Evolutionary conservation across 2,329 filamentous ascomycete species (phyloP), one percentile per base, ranked within the genome.

Genomic region (Hypoxylon sp.): DNA sequence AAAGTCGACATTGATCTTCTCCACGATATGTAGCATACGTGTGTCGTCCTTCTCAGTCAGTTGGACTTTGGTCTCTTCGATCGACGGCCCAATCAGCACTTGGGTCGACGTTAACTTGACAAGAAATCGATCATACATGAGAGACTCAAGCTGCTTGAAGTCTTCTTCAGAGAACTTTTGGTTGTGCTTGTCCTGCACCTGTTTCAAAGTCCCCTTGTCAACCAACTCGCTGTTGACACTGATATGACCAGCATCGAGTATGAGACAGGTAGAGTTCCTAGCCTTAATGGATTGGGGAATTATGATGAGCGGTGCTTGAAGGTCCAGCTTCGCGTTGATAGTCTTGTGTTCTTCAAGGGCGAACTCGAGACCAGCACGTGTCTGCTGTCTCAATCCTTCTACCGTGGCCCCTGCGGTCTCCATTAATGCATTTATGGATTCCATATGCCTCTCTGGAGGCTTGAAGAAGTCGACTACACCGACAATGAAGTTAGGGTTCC

Each of bases 111-210:
- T 88, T 19, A 99, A 78, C 67, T 96, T 96, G 62, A 99, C 83
- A 30, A 91, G 78, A 70, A 99, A 99, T 46, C 91, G 94, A 78
- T 99, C 94, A 67, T 99, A 99, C 89, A 99, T 96, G 63, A 96
- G 79, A 11, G 88, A 89, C 69, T 97, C 91, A 3, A 99, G 82
- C 34, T 87, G 84, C 69, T 89, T 87, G 69, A 91, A 91, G 67
- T 99, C 95, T 53, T 93, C 87, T 9, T 95, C 90, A 5, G 87
- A 94, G 67, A 95, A 97, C 17, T 89, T 78, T 48, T 92, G 88
- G 45, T 86, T 89, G 66, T 97, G 91, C 67, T 97, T 99, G 13
- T 88, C 85, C 67, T 97, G 91, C 2, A 99, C 86, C 51, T 97
- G 88, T 60, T 88, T 88, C 71, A 97, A 80, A 0, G 91, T 96